These are phyloP conservation scores for Cydonia oblonga DNA, from an alignment of 331 rosid genomes.

Conservation along the genomic window DNA sequence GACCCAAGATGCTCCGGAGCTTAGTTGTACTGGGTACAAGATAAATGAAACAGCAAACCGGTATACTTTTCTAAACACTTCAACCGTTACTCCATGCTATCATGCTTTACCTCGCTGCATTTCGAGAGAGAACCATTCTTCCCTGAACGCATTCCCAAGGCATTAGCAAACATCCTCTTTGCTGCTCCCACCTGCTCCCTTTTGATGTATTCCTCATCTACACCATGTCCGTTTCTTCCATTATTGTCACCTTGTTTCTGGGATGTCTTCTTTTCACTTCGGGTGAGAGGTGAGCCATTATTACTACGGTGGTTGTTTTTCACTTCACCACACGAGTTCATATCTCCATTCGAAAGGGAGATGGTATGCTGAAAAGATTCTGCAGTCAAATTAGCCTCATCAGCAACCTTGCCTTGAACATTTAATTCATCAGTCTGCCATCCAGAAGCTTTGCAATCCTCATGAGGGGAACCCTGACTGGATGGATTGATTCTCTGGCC, in stretches of 20 bases:
- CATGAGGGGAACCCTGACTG: conserved; percentile 24
- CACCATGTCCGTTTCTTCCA: conserved; percentile 35
- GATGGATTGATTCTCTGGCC: conserved; percentile 61
- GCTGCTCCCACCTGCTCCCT: conserved; percentile 90
- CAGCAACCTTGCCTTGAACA: conserved; percentile 23
- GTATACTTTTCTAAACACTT: neutral
- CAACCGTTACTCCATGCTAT: conserved; percentile 12
- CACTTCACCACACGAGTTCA: conserved; percentile 15
- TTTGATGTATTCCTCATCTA: conserved; percentile 38
- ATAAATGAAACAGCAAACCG: neutral
- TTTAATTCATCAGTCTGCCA: conserved; percentile 15
- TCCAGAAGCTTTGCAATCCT: conserved; percentile 21
- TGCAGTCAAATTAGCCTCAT: conserved; percentile 10
- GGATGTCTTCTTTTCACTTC: conserved; percentile 20
- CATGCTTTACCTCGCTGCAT: conserved; percentile 34
- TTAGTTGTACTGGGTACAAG: conserved; percentile 5
- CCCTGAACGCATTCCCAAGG: conserved; percentile 61
- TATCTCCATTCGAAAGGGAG: conserved; percentile 8
- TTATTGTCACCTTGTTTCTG: conserved; percentile 26
- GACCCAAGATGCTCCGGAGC: conserved; percentile 6
- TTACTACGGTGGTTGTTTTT: conserved; percentile 19
- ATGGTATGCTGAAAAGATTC: conserved; percentile 20
- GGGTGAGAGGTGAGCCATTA: conserved; percentile 4
- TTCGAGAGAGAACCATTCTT: conserved; percentile 42
- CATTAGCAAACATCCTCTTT: conserved; percentile 87